Base-by-base conservation (phyloP, 2,329 filamentous ascomycete genomes). In the Cladophialophora exuberans region DNA sequence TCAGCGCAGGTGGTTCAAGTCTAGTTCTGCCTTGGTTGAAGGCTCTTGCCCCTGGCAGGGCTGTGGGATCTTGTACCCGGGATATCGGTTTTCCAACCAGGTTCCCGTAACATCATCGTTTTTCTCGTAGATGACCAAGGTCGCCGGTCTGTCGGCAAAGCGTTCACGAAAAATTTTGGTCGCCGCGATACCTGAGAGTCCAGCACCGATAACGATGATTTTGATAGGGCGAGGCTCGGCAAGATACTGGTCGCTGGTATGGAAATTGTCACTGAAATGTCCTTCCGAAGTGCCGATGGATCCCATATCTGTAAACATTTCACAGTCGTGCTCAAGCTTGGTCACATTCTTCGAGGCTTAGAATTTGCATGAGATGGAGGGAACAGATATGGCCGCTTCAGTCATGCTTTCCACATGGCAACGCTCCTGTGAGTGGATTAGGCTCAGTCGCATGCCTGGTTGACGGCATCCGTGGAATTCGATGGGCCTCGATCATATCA, bases 51-150 rank as follows among this genome's bases (percentile, higher is more conserved):
- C n/a, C n/a, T n/a, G n/a, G n/a, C n/a, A n/a, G n/a, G n/a, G 3
- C 3, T n/a, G 30, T 31, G n/a, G 30, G 30, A 3, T 39, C 15
- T 25, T 41, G 6, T 49, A 55, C 13, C 73, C 73, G 4, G 72
- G 70, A 46, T 75, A 72, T 6, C 52, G 35, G 18, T 55, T 55
- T 18, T 55, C 52, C 3, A 54, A 26, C 56, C 56, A 58, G 3
- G 56, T 58, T 9, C 56, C 56, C 7, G 35, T 42, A 6, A 56
- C 18, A 15, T 47, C 46, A 15, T n/a, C 6, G 42, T 59, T 56
- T 52, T 59, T 59, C 26, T 59, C 56, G 28, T 56, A 59, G 7
- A 59, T 52, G 13, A 45, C 26, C 5, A 59, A 23, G 6, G 52
- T 42, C 9, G 46, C 39, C 6, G 17, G 25, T 25, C 30, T 20